phyloP scores from a whole-genome alignment of 129 eudicot species.

The Flaveria ramosissima region DNA sequence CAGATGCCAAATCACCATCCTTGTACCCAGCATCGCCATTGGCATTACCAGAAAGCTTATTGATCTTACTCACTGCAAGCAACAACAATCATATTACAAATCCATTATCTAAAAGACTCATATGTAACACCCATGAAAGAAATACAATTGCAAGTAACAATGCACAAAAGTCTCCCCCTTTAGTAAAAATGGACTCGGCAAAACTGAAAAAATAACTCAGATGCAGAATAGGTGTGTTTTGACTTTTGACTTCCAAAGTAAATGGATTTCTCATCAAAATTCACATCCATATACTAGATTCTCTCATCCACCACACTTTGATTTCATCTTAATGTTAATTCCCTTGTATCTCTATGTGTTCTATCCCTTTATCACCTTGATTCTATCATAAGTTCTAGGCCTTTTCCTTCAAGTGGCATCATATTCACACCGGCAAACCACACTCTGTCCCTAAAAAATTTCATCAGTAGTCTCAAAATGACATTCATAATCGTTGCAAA shows the following conservation, averaged over 20 bases:
- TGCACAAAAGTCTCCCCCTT: slow-evolving; percentile 4
- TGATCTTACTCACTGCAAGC: slow-evolving; percentile 48
- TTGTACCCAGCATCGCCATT: slow-evolving; percentile 48
- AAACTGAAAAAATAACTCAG: not conserved
- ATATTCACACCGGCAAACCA: not conserved
- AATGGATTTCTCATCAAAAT: not conserved
- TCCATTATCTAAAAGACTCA: not conserved
- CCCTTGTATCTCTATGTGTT: not conserved
- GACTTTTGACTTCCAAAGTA: not conserved
- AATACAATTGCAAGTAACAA: slow-evolving; percentile 3
- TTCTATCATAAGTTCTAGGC: not conserved
- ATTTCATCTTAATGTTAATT: slow-evolving; percentile 12
- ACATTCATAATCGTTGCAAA: not conserved
- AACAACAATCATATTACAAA: slow-evolving; percentile 19
- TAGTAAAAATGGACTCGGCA: not conserved
- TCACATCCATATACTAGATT: not conserved
- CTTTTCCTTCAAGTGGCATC: slow-evolving; percentile 3
- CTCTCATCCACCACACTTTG: not conserved
- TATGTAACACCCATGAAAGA: slow-evolving; percentile 13
- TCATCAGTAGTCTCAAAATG: slow-evolving; percentile 7
- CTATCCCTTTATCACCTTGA: not conserved
- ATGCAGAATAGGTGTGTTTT: not conserved
- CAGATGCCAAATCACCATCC: slow-evolving; percentile 75
- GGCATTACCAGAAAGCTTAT: slow-evolving; percentile 56
- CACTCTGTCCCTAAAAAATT: not conserved